Conservation (phyloP, 441 rosid species). For the Geranium incanum region DNA sequence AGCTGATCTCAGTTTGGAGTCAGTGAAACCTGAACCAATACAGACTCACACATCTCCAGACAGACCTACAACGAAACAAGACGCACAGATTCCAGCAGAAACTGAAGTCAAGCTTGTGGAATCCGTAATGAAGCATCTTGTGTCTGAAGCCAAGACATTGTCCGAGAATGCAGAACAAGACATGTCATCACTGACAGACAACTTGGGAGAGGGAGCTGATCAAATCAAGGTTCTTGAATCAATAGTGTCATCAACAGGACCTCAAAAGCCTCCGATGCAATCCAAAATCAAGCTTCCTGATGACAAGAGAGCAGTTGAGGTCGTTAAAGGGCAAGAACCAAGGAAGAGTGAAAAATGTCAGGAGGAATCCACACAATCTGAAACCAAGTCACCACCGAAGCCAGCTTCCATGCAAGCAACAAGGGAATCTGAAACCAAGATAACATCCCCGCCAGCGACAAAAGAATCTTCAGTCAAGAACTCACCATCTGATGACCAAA, state of each 20-base stretch:
- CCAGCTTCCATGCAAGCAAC: neutral
- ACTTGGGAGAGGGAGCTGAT: neutral
- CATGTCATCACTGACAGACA: neutral
- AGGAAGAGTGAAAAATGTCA: neutral
- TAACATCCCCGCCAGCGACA: neutral
- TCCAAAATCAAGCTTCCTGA: neutral
- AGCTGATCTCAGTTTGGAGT: neutral
- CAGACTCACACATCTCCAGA: neutral
- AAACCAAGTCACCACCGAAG: neutral
- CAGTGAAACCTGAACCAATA: neutral
- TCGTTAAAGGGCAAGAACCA: neutral
- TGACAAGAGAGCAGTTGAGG: neutral
- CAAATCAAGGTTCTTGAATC: neutral
- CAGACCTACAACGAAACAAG: neutral
- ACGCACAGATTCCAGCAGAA: neutral
- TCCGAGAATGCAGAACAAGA: conserved; percentile 11
- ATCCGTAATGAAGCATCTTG: neutral
- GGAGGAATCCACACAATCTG: neutral
- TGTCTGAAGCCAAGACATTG: neutral
- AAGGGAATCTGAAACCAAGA: neutral
- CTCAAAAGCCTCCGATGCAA: conserved; percentile 14
- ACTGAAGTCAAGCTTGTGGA: neutral
- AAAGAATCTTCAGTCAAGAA: neutral
- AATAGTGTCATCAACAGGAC: conserved; percentile 7
- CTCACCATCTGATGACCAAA: neutral